A percentile compares a stretch with the other conserved stretches of the same genome.
phyloP scores from a whole-genome alignment of 2,329 filamentous ascomycete genomes.

The Dactylellina sp. region DNA sequence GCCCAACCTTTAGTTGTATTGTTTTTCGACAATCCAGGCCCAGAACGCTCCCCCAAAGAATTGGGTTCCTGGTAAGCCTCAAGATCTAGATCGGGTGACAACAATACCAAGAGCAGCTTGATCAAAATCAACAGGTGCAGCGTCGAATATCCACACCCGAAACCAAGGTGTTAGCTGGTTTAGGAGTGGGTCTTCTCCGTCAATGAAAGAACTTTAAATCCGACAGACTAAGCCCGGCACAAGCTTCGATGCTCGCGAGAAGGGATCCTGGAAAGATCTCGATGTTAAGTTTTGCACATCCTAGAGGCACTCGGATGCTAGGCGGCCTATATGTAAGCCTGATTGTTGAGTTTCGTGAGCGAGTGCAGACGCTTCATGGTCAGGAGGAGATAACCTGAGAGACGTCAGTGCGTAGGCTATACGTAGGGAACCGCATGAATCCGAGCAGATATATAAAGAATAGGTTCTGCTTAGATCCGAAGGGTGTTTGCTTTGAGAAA shows the following conservation, averaged over 20 bases:
- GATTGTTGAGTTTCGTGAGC: slow-evolving; percentile 7
- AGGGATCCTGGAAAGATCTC: slow-evolving; percentile 41
- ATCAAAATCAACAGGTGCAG: no score
- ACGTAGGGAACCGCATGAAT: no score
- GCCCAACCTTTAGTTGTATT: neutral
- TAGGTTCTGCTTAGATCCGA: neutral
- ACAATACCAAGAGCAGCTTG: no score
- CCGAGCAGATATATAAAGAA: neutral
- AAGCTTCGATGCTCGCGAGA: slow-evolving; percentile 30
- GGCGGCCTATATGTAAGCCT: neutral
- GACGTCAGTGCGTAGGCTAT: slow-evolving; percentile 11
- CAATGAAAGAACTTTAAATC: slow-evolving; percentile 46
- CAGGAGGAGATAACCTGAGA: no score
- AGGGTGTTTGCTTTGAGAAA: no score
- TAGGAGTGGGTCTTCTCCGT: slow-evolving; percentile 51
- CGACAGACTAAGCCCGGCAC: slow-evolving; percentile 41
- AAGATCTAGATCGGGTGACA: slow-evolving; percentile 10
- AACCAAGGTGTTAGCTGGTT: neutral
- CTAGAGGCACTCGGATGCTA: neutral
- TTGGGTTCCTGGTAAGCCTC: neutral
- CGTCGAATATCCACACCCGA: no score
- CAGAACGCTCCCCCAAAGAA: slow-evolving; percentile 24
- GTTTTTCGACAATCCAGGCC: slow-evolving; percentile 6
- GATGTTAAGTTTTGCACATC: slow-evolving; percentile 16
- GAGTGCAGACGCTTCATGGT: neutral